A percentile compares a stretch with the other conserved stretches of the same genome.
phyloP scores from a whole-genome alignment of 2,329 filamentous ascomycete species.

The Aspergillus transmontanensis region DNA sequence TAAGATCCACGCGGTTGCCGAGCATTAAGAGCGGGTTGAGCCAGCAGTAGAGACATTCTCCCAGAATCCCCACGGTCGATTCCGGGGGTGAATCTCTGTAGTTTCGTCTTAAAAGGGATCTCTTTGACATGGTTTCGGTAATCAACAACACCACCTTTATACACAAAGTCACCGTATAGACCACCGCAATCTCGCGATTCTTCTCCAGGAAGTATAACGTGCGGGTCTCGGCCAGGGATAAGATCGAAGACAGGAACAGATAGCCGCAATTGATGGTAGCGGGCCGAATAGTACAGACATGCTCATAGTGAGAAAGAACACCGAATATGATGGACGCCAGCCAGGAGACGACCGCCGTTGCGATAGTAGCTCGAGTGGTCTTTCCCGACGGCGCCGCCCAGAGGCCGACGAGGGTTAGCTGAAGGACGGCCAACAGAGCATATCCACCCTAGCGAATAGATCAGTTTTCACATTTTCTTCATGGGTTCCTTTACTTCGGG shows the following conservation, averaged over 20 bases:
- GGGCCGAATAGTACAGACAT: neutral
- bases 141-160: neutral
- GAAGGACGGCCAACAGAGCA: neutral
- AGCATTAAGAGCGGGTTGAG: constrained; percentile 31
- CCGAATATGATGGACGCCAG: neutral
- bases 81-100: neutral
- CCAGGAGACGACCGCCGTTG: neutral
- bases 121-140: neutral
- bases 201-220: neutral
- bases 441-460: neutral
- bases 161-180: neutral
- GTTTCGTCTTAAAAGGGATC: neutral
- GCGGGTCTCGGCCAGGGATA: neutral
- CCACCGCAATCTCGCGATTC: neutral
- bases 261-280: neutral
- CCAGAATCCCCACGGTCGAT: neutral
- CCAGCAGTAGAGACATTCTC: constrained; percentile 27
- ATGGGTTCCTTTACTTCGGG: neutral
- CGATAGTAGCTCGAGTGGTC: neutral
- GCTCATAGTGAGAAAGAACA: neutral
- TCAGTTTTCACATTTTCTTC: neutral
- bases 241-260: neutral
- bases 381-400: neutral
- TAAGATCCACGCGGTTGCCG: constrained; percentile 35
- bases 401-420: neutral